Percentiles rank a stretch among this genome's conserved stretches.
These are phyloP conservation scores for Eutypa lata DNA, from an alignment of 2,329 filamentous ascomycete genomes.

Conservation along the genomic window DNA sequence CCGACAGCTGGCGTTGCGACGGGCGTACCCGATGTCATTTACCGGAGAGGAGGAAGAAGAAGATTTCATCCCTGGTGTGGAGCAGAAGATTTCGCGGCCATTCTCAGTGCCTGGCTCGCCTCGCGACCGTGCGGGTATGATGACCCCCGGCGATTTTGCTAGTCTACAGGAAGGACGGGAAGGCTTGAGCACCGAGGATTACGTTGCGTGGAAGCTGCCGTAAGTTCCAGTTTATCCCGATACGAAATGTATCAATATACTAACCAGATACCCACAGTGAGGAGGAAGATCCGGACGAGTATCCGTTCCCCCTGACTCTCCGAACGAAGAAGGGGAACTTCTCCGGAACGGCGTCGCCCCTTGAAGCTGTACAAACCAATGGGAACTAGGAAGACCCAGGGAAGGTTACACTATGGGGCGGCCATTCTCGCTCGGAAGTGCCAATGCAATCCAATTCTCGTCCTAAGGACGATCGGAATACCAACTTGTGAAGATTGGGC, in stretches of 20 bases:
- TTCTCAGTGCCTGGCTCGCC: conserved; percentile 93
- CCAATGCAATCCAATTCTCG: too few relatives aligned
- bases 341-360: conserved; percentile 37
- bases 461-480: too few relatives aligned
- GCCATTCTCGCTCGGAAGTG: too few relatives aligned
- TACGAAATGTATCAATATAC: too few relatives aligned
- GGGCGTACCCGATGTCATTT: conserved; percentile 89
- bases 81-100: conserved; percentile 92
- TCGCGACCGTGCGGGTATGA: conserved; percentile 88
- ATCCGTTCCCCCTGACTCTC: conserved; percentile 57
- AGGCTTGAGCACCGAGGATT: conserved; percentile 92
- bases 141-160: conserved; percentile 98
- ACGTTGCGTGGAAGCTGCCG: conserved; percentile 97
- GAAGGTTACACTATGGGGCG: background rate
- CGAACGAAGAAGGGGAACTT: conserved; percentile 44
- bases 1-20: conserved; percentile 82
- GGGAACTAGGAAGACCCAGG: conserved; percentile 28
- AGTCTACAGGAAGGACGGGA: conserved; percentile 93
- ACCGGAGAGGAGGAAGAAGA: conserved; percentile 70
- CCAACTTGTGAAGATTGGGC: too few relatives aligned
- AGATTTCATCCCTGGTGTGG: conserved; percentile 86
- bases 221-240: conserved; percentile 54
- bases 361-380: conserved; percentile 40
- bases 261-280: too few relatives aligned
- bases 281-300: conserved; percentile 85